A percentile compares a stretch with the other conserved stretches of the same genome.
phyloP scores from a whole-genome alignment of 1,139 yeast species.

The Casaregolazyma suthepensis region DNA sequence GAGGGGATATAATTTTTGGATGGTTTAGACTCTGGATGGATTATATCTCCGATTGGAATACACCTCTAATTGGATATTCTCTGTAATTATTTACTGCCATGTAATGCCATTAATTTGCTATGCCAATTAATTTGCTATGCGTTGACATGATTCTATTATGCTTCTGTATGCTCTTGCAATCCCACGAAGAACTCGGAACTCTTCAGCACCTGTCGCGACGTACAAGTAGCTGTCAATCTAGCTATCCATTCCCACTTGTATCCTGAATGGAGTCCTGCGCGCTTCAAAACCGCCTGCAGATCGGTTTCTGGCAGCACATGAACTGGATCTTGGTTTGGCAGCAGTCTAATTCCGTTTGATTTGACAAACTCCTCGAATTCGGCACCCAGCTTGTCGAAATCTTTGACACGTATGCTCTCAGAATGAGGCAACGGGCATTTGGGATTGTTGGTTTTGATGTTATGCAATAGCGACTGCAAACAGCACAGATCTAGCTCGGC shows the following conservation, averaged over 20 bases:
- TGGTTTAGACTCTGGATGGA: no score
- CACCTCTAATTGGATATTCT: no score
- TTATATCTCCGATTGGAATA: no score
- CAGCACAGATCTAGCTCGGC: constrained; percentile 26
- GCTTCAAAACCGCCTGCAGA: constrained; percentile 5
- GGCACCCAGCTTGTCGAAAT: constrained; percentile 32
- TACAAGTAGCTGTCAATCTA: constrained; percentile 24
- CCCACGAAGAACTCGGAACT: constrained; percentile 4
- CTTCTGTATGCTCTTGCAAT: not conserved
- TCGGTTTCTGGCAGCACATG: constrained; percentile 19
- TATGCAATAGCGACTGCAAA: constrained; percentile 18
- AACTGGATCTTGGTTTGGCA: constrained; percentile 31
- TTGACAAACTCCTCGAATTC: constrained; percentile 25
- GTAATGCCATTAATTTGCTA: not conserved
- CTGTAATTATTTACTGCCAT: not conserved
- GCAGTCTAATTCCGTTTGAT: constrained; percentile 23
- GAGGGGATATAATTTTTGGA: constrained; percentile 8
- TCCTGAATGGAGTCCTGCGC: not conserved
- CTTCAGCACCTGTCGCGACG: constrained; percentile 25
- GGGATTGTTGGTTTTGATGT: constrained; percentile 5
- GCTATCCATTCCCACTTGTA: constrained; percentile 26
- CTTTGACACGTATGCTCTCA: constrained; percentile 30
- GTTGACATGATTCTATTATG: not conserved
- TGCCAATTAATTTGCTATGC: not conserved
- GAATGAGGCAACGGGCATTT: constrained; percentile 19